Conservation (phyloP, 2,329 filamentous ascomycete species). For the Aureobasidium mangrovei region DNA sequence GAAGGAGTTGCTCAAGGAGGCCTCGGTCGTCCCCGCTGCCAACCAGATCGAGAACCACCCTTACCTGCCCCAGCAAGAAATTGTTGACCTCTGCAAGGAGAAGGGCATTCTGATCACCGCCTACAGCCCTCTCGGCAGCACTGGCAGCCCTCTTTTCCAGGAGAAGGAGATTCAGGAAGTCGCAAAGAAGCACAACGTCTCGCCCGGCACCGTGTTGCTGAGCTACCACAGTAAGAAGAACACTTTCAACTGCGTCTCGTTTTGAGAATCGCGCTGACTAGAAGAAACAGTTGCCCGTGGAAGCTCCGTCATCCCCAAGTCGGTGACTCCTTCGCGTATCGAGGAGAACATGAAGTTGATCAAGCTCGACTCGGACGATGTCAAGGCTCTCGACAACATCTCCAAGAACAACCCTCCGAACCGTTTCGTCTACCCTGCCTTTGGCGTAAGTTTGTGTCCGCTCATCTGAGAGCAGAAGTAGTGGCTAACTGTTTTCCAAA, state of each 20-base stretch:
- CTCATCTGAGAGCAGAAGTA: not conserved
- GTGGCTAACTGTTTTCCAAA: conserved; percentile 12
- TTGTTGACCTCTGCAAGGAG: conserved; percentile 58
- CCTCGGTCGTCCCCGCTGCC: conserved; percentile 56
- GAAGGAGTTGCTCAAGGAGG: conserved; percentile 44
- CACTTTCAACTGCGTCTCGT: not conserved
- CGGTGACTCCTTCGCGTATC: conserved; percentile 59
- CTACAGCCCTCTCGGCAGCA: conserved; percentile 49
- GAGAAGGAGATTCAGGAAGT: conserved; percentile 40
- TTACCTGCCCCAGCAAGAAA: conserved; percentile 60
- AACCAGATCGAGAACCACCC: conserved; percentile 72
- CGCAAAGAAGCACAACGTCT: conserved; percentile 42
- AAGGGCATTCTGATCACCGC: conserved; percentile 65
- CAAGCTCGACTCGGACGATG: conserved; percentile 55
- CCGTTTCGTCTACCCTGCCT: conserved; percentile 41
- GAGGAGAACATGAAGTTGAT: conserved; percentile 61
- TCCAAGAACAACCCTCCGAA: conserved; percentile 39
- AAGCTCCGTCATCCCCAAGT: conserved; percentile 65
- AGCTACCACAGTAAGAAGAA: conserved; percentile 59
- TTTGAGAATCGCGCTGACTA: not conserved
- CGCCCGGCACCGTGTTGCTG: conserved; percentile 51
- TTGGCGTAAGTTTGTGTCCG: conserved; percentile 29
- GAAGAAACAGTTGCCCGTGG: conserved; percentile 51
- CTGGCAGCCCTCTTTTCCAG: conserved; percentile 39
- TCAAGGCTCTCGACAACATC: conserved; percentile 41